Conservation (phyloP, 2,329 filamentous ascomycete genomes). For the Penicillium janthinellum region DNA sequence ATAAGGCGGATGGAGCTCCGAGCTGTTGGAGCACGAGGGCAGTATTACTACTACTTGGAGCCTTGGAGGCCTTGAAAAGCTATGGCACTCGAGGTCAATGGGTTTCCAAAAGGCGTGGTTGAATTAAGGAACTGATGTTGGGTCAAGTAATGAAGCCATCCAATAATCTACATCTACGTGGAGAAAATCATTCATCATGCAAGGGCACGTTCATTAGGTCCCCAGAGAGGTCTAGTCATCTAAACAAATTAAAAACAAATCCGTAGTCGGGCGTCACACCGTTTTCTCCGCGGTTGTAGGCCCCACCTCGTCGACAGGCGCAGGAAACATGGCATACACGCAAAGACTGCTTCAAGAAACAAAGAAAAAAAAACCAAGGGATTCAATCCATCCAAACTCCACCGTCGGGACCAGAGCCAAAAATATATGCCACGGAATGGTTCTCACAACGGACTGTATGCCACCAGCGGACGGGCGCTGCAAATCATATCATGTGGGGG, state of each 20-base stretch:
- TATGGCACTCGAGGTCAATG: too few species aligned
- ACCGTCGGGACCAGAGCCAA: slow-evolving; percentile 28
- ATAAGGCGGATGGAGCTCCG: too few species aligned
- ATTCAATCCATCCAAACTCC: slow-evolving; percentile 42
- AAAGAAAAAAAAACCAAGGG: slow-evolving; percentile 28
- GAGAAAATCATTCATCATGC: slow-evolving; percentile 18
- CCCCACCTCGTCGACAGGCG: slow-evolving; percentile 29
- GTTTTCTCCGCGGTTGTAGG: slow-evolving; percentile 30
- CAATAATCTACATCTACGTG: neutral
- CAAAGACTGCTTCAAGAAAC: slow-evolving; percentile 30
- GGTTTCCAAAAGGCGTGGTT: too few species aligned
- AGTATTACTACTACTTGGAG: neutral
- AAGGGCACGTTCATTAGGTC: slow-evolving; percentile 31
- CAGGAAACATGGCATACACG: slow-evolving; percentile 32
- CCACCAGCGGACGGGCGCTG: slow-evolving; percentile 32
- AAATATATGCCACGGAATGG: slow-evolving; percentile 5
- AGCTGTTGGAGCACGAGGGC: neutral
- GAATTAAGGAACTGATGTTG: too few species aligned
- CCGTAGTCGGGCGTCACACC: slow-evolving; percentile 28
- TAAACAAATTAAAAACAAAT: slow-evolving; percentile 32
- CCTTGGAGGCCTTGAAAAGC: too few species aligned
- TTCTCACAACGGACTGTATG: slow-evolving; percentile 36
- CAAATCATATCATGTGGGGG: slow-evolving; percentile 28
- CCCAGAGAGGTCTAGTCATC: slow-evolving; percentile 31
- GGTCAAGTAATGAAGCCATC: too few species aligned